phyloP scores from a whole-genome alignment of 1,284 basidiomycete species.

The Cyathus pygmaeus region DNA sequence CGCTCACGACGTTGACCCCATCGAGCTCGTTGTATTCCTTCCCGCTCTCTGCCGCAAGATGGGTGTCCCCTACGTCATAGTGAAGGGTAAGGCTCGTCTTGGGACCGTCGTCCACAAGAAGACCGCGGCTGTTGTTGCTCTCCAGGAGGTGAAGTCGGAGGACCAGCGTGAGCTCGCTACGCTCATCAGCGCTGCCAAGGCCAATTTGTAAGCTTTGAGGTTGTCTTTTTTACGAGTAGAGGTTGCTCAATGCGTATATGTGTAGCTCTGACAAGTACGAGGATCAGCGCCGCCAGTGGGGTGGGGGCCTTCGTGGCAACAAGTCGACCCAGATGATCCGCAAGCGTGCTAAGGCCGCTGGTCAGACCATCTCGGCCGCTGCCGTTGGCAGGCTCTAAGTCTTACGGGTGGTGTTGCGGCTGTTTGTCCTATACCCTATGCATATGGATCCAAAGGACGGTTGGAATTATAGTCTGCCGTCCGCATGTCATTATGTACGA shows the following conservation, averaged over 20 bases:
- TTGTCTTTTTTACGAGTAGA: neutral
- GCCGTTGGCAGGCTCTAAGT: conserved; percentile 70
- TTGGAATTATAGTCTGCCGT: too few relatives aligned
- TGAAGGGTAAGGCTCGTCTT: conserved; percentile 97
- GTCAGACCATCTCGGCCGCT: conserved; percentile 67
- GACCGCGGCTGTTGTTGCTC: conserved; percentile 90
- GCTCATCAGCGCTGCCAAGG: conserved; percentile 93
- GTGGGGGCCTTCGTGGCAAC: conserved; percentile 94
- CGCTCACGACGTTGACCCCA: conserved; percentile 98
- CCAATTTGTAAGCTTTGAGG: conserved; percentile 82
- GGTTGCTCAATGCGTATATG: conserved; percentile 5
- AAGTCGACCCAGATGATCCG: conserved; percentile 93
- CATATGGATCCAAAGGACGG: too few relatives aligned
- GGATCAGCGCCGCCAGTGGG: conserved; percentile 92
- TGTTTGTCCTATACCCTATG: too few relatives aligned
- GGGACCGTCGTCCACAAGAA: conserved; percentile 99
- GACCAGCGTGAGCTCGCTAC: conserved; percentile 94
- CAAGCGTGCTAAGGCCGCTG: conserved; percentile 93
- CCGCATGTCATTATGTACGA: too few relatives aligned
- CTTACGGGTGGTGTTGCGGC: neutral
- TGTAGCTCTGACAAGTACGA: conserved; percentile 94
- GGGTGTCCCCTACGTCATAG: conserved; percentile 98
- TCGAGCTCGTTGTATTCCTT: conserved; percentile 98
- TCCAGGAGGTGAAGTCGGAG: conserved; percentile 95
- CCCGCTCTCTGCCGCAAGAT: conserved; percentile 99